Base-by-base conservation (phyloP, 2,329 filamentous ascomycete species). In the Hypoxylon sp. region DNA sequence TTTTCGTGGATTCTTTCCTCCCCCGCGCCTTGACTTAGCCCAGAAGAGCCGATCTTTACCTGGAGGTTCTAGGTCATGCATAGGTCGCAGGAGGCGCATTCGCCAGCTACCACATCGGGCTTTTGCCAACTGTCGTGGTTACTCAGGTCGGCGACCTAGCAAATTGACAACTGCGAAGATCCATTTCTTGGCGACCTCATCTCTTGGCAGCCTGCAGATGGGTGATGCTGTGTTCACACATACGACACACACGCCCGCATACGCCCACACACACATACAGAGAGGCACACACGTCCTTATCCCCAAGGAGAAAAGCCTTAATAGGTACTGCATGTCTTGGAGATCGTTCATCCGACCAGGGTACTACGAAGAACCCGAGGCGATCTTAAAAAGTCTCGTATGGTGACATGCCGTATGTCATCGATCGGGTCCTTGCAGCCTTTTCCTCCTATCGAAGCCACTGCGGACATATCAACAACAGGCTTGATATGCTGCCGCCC, bases 131-230 rank as follows among this genome's bases (percentile, higher is more conserved):
- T 49, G 49, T 47, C 51, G 27, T 56, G 54, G 57, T 62, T 62
- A 60, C 59, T 60, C 59, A 62, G 57, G 59, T 62, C 59, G 59
- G 54, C 59, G 59, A 62, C 59, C 54, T 60, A 47, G 34, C 52
- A 62, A 58, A 52, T 60, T 62, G 59, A 58, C 51, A 60, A 53
- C 51, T 49, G 42, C 49, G 59, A 52, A 58, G 57, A 60, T 62
- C 59, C 42, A 43, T 55, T 53, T 51, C 59, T 60, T 56, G 59
- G 59, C 59, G 44, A 43, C 51, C 51, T 48, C 54, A 52, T 55
- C 51, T 58, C 48, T 54, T 56, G 49, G 48, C 51, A 37, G n/a
- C 31, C 48, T 54, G 52, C 59, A 57, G 42, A 46, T 43, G n/a
- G 43, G 30, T 21, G 56, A 59, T 51, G 51, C 37, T 57, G 48